Conservation (phyloP, 495 filamentous ascomycete genomes). For the Ramalina intermedia region DNA sequence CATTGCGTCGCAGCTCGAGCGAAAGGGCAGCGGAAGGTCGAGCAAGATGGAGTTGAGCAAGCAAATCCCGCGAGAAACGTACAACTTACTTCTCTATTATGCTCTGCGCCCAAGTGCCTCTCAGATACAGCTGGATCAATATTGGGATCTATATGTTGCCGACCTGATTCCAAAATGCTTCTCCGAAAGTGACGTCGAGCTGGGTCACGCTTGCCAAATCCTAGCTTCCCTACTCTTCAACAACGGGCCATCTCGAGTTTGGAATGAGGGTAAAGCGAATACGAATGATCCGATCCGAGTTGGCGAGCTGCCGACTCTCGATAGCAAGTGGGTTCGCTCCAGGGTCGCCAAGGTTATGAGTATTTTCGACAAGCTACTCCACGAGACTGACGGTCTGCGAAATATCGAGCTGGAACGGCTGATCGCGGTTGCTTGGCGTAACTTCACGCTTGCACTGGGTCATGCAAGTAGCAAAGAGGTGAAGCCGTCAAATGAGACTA, state of each 20-base stretch:
- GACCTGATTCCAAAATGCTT: slow-evolving; percentile 28
- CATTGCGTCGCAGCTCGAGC: slow-evolving; percentile 52
- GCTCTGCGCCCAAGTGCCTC: slow-evolving; percentile 55
- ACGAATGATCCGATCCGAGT: slow-evolving; percentile 39
- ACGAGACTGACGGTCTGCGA: slow-evolving; percentile 39
- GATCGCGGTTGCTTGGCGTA: slow-evolving; percentile 49
- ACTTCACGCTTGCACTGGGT: slow-evolving; percentile 52
- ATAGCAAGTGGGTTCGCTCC: slow-evolving; percentile 77
- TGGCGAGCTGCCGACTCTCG: slow-evolving; percentile 63
- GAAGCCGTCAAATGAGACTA: slow-evolving; percentile 70
- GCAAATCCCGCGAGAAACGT: slow-evolving; percentile 48
- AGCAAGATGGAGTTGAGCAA: slow-evolving; percentile 40
- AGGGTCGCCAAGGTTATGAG: slow-evolving; percentile 45
- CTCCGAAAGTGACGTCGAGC: slow-evolving; percentile 20
- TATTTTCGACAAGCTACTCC: slow-evolving; percentile 32
- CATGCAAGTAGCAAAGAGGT: slow-evolving; percentile 79
- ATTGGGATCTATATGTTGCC: slow-evolving; percentile 66
- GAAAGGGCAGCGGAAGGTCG: slow-evolving; percentile 26
- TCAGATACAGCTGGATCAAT: slow-evolving; percentile 47
- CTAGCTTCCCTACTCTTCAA: slow-evolving; percentile 41
- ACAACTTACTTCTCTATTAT: slow-evolving; percentile 77
- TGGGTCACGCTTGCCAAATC: slow-evolving; percentile 44
- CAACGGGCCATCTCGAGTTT: slow-evolving; percentile 46
- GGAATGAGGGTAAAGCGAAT: slow-evolving; percentile 57
- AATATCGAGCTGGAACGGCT: slow-evolving; percentile 26